phyloP scores from a whole-genome alignment of 164 flowering plant species.

The Umbilicus rupestris region DNA sequence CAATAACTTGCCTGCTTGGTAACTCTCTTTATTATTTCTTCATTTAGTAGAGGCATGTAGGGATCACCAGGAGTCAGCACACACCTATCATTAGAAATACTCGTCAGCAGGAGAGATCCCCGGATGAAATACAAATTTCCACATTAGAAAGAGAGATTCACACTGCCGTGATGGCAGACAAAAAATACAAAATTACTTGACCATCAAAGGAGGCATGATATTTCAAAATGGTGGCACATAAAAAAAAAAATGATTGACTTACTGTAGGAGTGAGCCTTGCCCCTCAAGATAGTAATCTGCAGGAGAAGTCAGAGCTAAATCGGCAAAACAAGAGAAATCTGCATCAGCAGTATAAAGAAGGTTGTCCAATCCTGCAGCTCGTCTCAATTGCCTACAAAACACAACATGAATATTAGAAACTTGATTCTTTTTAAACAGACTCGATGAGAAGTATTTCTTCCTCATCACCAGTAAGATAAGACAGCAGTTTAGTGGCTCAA shows the following conservation, averaged over 20 bases:
- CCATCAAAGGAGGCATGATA: background rate
- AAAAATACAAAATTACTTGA: background rate
- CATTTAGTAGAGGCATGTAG: constrained; percentile 86
- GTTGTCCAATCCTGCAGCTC: constrained; percentile 79
- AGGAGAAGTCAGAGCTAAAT: constrained; percentile 91
- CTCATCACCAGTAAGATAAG: background rate
- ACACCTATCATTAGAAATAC: constrained; percentile 34
- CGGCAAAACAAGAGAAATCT: constrained; percentile 97
- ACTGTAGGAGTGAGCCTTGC: constrained; percentile 97
- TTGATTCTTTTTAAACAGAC: background rate
- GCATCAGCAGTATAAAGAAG: constrained; percentile 96
- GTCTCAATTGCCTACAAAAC: constrained; percentile 49
- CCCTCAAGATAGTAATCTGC: constrained; percentile 94
- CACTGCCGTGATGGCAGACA: background rate
- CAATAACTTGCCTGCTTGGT: constrained; percentile 59
- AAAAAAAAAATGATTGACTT: constrained; percentile 23
- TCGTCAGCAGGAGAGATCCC: background rate
- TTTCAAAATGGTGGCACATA: background rate
- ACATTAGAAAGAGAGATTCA: background rate
- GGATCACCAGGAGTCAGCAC: constrained; percentile 98
- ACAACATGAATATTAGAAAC: background rate
- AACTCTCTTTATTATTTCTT: constrained; percentile 69
- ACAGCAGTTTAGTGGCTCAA: background rate
- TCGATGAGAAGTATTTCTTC: background rate
- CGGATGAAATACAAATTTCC: background rate